These are phyloP conservation scores for Cryphonectria radicalis DNA, from an alignment of 2,329 filamentous ascomycete genomes.

Conservation along the genomic window DNA sequence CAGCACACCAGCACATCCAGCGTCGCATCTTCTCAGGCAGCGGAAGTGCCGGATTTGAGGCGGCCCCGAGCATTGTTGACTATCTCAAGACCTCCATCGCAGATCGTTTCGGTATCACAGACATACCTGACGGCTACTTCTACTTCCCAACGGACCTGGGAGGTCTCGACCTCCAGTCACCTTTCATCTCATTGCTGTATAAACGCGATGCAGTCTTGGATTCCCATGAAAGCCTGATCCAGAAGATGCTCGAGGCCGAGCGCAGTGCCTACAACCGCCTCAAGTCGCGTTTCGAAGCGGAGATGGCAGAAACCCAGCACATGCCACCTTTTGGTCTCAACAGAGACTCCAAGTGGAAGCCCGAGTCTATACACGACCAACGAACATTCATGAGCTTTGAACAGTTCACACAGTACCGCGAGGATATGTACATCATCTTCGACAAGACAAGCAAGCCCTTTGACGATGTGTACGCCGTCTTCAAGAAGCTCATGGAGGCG, in stretches of 20 bases:
- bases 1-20: slow-evolving; percentile 55
- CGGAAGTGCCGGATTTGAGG: slow-evolving; percentile 22
- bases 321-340: slow-evolving; percentile 19
- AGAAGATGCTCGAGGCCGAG: slow-evolving; percentile 41
- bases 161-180: slow-evolving; percentile 51
- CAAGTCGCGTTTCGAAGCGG: slow-evolving; percentile 42
- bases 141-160: slow-evolving; percentile 52
- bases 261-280: slow-evolving; percentile 40
- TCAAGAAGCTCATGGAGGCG: slow-evolving; percentile 41
- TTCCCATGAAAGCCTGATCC: slow-evolving; percentile 39
- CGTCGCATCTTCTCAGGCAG: slow-evolving; percentile 47
- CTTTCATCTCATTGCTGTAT: slow-evolving; percentile 49
- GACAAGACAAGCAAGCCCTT: background rate
- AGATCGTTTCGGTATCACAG: slow-evolving; percentile 52
- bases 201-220: slow-evolving; percentile 41
- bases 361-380: slow-evolving; percentile 37
- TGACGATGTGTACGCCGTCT: slow-evolving; percentile 40
- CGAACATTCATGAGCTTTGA: slow-evolving; percentile 49
- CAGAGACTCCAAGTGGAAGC: slow-evolving; percentile 36
- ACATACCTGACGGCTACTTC: slow-evolving; percentile 51
- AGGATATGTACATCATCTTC: slow-evolving; percentile 42
- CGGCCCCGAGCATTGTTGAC: slow-evolving; percentile 52
- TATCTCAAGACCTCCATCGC: slow-evolving; percentile 58
- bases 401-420: slow-evolving; percentile 49
- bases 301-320: slow-evolving; percentile 19